Percentiles rank a stretch among this genome's conserved stretches.
These are phyloP conservation scores for Stephania yunnanensis DNA, from an alignment of 164 flowering plant species.

Conservation along the genomic window DNA sequence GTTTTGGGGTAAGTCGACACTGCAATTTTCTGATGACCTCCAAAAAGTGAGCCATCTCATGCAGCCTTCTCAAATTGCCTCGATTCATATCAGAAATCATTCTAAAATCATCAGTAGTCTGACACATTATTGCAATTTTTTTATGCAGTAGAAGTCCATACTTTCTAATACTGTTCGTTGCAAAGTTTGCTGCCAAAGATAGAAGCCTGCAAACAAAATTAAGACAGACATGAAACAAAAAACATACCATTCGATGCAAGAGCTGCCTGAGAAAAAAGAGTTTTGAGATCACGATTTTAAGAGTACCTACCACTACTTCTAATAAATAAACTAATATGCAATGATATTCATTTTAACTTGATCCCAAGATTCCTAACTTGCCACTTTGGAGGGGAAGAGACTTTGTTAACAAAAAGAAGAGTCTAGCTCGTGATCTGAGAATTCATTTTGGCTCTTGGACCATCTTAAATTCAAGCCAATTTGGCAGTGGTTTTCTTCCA, in stretches of 20 bases:
- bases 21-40: slow-evolving; percentile 73
- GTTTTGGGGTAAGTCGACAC: slow-evolving; percentile 39
- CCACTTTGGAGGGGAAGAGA: not conserved
- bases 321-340: no score
- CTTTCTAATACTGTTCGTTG: slow-evolving; percentile 68
- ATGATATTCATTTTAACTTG: no score
- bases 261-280: not conserved
- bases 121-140: slow-evolving; percentile 19
- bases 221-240: not conserved
- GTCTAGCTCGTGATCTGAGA: not conserved
- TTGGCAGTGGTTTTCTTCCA: no score
- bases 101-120: slow-evolving; percentile 12
- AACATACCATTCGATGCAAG: not conserved
- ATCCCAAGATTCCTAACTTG: no score
- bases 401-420: not conserved
- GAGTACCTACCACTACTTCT: no score
- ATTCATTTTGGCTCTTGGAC: not conserved
- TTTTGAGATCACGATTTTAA: no score
- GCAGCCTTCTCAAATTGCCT: slow-evolving; percentile 37
- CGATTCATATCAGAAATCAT: slow-evolving; percentile 19
- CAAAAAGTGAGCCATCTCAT: slow-evolving; percentile 70
- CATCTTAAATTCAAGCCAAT: not conserved
- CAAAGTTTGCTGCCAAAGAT: slow-evolving; percentile 59
- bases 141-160: slow-evolving; percentile 58
- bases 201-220: slow-evolving; percentile 59